Evolutionary conservation across 495 filamentous ascomycete genomes (phyloP), one percentile per base, ranked within the genome.

Genomic region (Penicillium ochrochloron): DNA sequence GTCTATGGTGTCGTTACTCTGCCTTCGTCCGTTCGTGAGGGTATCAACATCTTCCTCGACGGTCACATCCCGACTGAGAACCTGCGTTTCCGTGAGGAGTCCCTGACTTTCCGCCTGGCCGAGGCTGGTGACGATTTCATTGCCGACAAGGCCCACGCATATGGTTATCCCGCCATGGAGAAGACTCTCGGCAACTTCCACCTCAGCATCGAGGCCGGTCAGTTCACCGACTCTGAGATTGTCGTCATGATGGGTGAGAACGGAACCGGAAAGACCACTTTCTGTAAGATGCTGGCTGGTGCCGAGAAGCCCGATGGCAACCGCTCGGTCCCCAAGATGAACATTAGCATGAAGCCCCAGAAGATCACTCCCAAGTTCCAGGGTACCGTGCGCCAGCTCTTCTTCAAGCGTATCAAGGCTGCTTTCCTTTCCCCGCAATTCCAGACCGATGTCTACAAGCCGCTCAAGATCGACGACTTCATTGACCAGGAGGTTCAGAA

Each of bases 231-330:
- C 72, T 98, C 95, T 3, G 95, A 99, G 69, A 99, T 99, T 67
- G 85, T 99, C 51, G 95, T 99, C 73, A 96, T 98, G 93, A 98
- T 99, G 95, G 95, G 95, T 62, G 96, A 98, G 80, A 98, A 96
- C 76, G 93, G 92, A 75, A 96, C 93, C 12, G 90, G 91, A 69
- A 96, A 97, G 83, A 98, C 95, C 3, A 99, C 95, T 17, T 99
- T 99, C 88, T 98, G 96, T 82, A 89, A 86, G 69, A 90, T 99
- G 82, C 85, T 99, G 61, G 95, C 96, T 63, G 96, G 96, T 69
- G 92, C 90, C 39, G 84, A 95, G 72, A 92, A 97, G 77, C 96
- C 95, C 39, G 95, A 99, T 67, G 86, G 86, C 58, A 83, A 70
- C 42, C 80, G 84, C 66, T 88, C 87, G 60, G 85, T 99, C 3